Evolutionary conservation across 768 basidiomycete species (phyloP).

Genomic region (Boletus barrowsii): DNA sequence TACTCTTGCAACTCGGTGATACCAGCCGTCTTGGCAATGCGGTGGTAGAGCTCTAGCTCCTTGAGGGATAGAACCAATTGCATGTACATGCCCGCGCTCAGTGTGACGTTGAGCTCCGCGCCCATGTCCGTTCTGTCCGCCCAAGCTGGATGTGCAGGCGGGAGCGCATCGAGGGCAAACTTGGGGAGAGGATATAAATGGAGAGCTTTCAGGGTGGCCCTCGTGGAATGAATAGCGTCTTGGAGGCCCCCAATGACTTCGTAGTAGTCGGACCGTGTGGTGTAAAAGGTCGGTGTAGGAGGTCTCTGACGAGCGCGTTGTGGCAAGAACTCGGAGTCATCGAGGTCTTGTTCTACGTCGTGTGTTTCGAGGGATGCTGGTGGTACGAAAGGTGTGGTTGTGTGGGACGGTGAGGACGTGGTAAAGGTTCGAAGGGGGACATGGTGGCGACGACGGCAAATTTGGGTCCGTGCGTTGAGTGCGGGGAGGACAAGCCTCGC

Average conservation of each 20-base stretch:
- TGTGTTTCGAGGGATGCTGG: conserved; percentile 24
- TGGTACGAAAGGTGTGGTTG: conserved; percentile 21
- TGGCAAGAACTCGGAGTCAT: conserved; percentile 2
- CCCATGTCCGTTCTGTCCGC: conserved; percentile 60
- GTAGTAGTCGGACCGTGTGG: conserved; percentile 70
- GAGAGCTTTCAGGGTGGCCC: conserved; percentile 55
- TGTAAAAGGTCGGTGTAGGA: conserved; percentile 78
- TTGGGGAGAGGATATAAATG: conserved; percentile 79
- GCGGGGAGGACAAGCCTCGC: conserved; percentile 4
- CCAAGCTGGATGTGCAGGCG: conserved; percentile 65
- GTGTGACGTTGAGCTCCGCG: conserved; percentile 49
- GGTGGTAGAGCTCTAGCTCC: conserved; percentile 60
- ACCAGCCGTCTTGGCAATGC: conserved; percentile 21
- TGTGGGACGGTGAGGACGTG: conserved; percentile 1
- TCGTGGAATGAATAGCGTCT: conserved; percentile 54
- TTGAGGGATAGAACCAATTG: conserved; percentile 58
- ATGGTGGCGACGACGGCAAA: not conserved
- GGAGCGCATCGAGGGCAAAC: conserved; percentile 58
- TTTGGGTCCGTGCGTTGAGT: conserved; percentile 6
- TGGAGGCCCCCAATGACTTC: conserved; percentile 70
- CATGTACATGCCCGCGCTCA: conserved; percentile 71
- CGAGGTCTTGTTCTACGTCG: conserved; percentile 4
- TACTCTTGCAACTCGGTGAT: conserved; percentile 54
- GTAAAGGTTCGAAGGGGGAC: conserved; percentile 9
- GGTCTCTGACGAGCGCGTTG: conserved; percentile 37